A percentile compares a stretch with the other conserved stretches of the same genome.
Conservation (phyloP, 768 basidiomycete genomes). For the Pholiota microspora region DNA sequence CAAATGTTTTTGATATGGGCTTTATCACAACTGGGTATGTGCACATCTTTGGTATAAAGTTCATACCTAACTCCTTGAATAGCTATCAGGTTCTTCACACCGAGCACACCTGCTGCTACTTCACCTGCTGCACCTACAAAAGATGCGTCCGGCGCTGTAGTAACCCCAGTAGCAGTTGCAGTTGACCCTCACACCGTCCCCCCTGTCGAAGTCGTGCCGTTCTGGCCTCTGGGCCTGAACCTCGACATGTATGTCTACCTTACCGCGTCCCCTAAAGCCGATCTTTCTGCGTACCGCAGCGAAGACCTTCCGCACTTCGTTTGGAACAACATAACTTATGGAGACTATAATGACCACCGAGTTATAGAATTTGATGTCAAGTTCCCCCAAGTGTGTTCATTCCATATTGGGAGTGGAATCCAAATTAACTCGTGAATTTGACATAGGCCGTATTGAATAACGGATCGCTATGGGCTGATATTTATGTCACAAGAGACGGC, state of each 20-base stretch:
- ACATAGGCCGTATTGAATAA: constrained; percentile 73
- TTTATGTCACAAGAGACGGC: constrained; percentile 68
- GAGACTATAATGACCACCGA: constrained; percentile 68
- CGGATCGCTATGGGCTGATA: constrained; percentile 80
- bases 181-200: constrained; percentile 49
- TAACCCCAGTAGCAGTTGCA: constrained; percentile 28
- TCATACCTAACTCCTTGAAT: not conserved
- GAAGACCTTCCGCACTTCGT: constrained; percentile 62
- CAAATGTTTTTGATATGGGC: constrained; percentile 69
- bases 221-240: constrained; percentile 59
- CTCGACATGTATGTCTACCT: constrained; percentile 75
- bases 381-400: constrained; percentile 59
- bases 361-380: constrained; percentile 56
- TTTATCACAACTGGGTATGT: constrained; percentile 63
- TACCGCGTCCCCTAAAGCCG: constrained; percentile 60
- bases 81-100: constrained; percentile 46
- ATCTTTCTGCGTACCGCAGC: constrained; percentile 48
- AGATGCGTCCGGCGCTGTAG: constrained; percentile 12
- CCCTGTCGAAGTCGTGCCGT: constrained; percentile 50
- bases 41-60: not conserved
- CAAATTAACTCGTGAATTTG: not conserved
- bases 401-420: not conserved
- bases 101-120: constrained; percentile 26
- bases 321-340: constrained; percentile 78
- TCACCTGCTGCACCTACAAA: constrained; percentile 22